Percentiles rank a stretch among this genome's conserved stretches.
These are phyloP conservation scores for Parietichytrium sp. DNA, from an alignment of 108 stramenopile genomes.

Conservation along the genomic window DNA sequence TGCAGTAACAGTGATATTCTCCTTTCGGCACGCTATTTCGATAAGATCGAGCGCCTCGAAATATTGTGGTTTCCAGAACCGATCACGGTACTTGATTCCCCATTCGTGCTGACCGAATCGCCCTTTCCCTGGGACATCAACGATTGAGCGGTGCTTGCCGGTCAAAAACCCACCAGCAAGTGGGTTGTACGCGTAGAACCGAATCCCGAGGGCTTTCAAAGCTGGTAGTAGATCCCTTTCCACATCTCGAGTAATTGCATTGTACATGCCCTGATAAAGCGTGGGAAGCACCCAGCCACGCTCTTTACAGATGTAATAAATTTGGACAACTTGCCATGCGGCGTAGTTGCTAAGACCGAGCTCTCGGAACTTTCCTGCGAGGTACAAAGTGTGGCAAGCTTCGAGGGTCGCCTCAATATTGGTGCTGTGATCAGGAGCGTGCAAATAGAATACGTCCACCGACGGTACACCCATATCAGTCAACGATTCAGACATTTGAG, in stretches of 20 bases:
- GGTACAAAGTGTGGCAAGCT: slow-evolving; percentile 46
- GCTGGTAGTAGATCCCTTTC: slow-evolving; percentile 80
- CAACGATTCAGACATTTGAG: slow-evolving; percentile 39
- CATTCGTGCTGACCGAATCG: slow-evolving; percentile 72
- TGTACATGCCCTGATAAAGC: slow-evolving; percentile 91
- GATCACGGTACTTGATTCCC: slow-evolving; percentile 70
- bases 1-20: slow-evolving; percentile 70
- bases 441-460: slow-evolving; percentile 51
- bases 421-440: slow-evolving; percentile 49
- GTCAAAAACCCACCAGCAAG: slow-evolving; percentile 81
- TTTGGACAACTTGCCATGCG: slow-evolving; percentile 46
- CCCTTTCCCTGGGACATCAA: slow-evolving; percentile 46
- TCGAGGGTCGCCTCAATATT: slow-evolving; percentile 47
- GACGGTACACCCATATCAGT: background rate
- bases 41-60: slow-evolving; percentile 75
- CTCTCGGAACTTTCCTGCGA: slow-evolving; percentile 46
- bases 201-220: slow-evolving; percentile 66
- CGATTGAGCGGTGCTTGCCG: slow-evolving; percentile 66
- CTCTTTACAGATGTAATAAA: slow-evolving; percentile 61
- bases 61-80: slow-evolving; percentile 74
- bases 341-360: slow-evolving; percentile 54
- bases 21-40: slow-evolving; percentile 62
- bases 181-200: slow-evolving; percentile 92
- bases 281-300: slow-evolving; percentile 72
- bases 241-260: slow-evolving; percentile 83